Conservation (phyloP, 495 filamentous ascomycete genomes). For the Beverwykella pulmonaria region DNA sequence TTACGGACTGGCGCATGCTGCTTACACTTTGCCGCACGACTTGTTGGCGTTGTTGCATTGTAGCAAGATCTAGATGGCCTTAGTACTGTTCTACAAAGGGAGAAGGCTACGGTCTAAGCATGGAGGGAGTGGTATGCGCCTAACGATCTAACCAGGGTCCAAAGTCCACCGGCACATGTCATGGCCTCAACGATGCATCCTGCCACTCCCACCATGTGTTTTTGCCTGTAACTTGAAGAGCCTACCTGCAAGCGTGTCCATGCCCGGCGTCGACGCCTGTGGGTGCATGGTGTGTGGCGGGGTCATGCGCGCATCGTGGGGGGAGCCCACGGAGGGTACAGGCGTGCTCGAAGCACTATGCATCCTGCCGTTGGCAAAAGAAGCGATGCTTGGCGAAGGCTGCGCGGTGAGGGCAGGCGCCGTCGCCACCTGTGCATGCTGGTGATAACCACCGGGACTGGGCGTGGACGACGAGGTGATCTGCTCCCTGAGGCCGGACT, state of each 20-base stretch:
- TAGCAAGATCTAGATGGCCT: constrained; percentile 55
- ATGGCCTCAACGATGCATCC: too few species aligned
- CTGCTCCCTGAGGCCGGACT: constrained; percentile 47
- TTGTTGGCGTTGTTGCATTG: constrained; percentile 67
- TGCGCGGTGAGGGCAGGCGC: constrained; percentile 35
- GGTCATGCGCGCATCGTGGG: constrained; percentile 38
- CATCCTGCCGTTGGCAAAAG: constrained; percentile 28
- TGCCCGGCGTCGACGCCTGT: constrained; percentile 60
- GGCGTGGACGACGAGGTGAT: constrained; percentile 42
- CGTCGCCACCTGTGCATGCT: constrained; percentile 36
- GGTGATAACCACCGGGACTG: constrained; percentile 11
- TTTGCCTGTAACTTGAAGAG: neutral
- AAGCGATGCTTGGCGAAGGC: constrained; percentile 15
- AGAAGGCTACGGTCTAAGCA: neutral
- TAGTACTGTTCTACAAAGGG: neutral
- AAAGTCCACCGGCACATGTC: too few species aligned
- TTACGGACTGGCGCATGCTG: constrained; percentile 46
- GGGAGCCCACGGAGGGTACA: constrained; percentile 37
- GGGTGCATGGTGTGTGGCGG: constrained; percentile 38
- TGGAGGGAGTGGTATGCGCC: neutral
- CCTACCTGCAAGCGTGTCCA: constrained; percentile 63
- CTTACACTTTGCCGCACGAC: constrained; percentile 51
- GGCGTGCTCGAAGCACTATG: constrained; percentile 42
- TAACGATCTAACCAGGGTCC: too few species aligned
- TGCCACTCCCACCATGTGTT: neutral